Base-by-base conservation (phyloP, 2,329 filamentous ascomycete genomes). In the Dactylellina sp. region DNA sequence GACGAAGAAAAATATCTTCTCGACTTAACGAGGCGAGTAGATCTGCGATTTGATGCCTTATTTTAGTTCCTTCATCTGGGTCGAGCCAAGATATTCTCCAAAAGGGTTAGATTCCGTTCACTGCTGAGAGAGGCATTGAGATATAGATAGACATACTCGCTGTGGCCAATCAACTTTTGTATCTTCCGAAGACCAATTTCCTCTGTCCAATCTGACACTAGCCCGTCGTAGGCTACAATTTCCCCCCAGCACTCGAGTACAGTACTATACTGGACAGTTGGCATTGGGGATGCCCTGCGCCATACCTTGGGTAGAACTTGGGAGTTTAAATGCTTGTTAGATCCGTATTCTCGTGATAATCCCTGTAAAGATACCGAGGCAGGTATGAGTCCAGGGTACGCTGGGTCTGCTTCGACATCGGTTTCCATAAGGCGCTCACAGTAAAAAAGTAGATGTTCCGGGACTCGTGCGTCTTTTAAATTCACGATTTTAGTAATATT, bases 11-110 rank as follows among this genome's bases (percentile, higher is more conserved):
- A 11, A n/a, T n/a, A n/a, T n/a, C n/a, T 53, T 28, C 7, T 22
- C 16, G 20, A 53, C 49, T 53, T 35, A 53, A 53, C 16, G 49
- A 18, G n/a, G 49, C 49, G 6, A 53, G 49, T 20, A 53, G 49
- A 53, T 53, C 49, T 53, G 49, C 18, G 49, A 53, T 53, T 12
- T 53, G 49, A 32, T 53, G 49, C 24, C 49, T 25, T 5, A 16
- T 32, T 35, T 53, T 53, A 35, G 25, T n/a, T 12, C 24, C 18
- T 22, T 53, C 49, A 20, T 53, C 25, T 20, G 49, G 49, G 25
- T 53, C 49, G 22, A 53, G 49, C 49, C 49, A 53, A 20, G 35
- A n/a, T 32, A 20, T 18, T 32, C 49, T 53, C 7, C 12, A 20
- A 12, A 53, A 53, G 9, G 14, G 22, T 53, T 53, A 53, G 49